These are phyloP conservation scores for Blastobotrys indianensis DNA, from an alignment of 1,139 yeast species.

Conservation along the genomic window DNA sequence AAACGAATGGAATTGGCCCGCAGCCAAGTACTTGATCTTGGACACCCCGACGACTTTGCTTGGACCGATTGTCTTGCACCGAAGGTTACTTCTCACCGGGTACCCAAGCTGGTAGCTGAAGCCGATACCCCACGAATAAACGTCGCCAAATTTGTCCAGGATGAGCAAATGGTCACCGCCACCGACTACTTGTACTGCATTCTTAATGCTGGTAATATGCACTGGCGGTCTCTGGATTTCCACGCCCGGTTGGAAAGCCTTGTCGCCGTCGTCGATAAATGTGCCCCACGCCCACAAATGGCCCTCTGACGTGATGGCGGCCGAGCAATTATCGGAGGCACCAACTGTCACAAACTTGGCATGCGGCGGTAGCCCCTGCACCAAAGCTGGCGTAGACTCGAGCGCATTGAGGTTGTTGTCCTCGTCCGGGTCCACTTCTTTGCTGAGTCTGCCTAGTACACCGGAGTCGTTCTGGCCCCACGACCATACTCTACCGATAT, in stretches of 20 bases:
- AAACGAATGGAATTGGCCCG: conserved; percentile 95
- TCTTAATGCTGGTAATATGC: conserved; percentile 54
- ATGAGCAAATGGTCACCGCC: conserved; percentile 93
- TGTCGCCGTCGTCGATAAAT: conserved; percentile 82
- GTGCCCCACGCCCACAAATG: conserved; percentile 98
- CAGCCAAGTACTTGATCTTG: conserved; percentile 70
- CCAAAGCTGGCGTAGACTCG: conserved; percentile 82
- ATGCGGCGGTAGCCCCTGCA: conserved; percentile 59
- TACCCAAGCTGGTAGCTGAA: conserved; percentile 90
- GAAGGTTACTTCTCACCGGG: conserved; percentile 28
- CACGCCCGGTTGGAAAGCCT: conserved; percentile 64
- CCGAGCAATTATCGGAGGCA: conserved; percentile 91
- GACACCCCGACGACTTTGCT: conserved; percentile 35
- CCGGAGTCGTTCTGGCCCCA: conserved; percentile 98
- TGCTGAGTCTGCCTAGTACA: conserved; percentile 85
- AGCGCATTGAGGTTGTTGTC: conserved; percentile 81
- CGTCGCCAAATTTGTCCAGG: conserved; percentile 76
- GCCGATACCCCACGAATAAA: conserved; percentile 96
- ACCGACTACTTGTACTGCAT: conserved; percentile 78
- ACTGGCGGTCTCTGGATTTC: conserved; percentile 62
- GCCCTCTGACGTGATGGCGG: conserved; percentile 72
- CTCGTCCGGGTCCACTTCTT: conserved; percentile 52
- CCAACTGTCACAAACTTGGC: conserved; percentile 66
- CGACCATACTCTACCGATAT: conserved; percentile 74
- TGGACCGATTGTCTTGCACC: conserved; percentile 33